A percentile compares a stretch with the other conserved stretches of the same genome.
phyloP scores from a whole-genome alignment of 2,329 filamentous ascomycete genomes.

The Sphaerulina musiva region DNA sequence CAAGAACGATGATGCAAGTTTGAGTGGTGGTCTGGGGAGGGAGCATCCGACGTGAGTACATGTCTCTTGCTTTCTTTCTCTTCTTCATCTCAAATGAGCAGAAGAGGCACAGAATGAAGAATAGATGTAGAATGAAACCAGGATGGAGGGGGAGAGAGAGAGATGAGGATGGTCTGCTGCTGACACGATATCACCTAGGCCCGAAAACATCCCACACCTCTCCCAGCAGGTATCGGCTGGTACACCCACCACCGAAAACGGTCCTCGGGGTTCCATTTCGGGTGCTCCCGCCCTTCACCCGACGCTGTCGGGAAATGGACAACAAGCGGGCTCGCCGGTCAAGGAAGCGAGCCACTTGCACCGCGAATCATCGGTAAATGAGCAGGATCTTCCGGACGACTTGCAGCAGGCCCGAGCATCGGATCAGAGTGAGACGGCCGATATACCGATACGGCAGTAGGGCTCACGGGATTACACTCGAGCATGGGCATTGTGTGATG shows the following conservation, averaged over 20 bases:
- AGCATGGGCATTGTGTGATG: too few relatives aligned
- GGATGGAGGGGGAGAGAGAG: too few relatives aligned
- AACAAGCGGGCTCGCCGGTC: conserved; percentile 68
- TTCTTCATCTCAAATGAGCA: too few relatives aligned
- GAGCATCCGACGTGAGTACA: conserved; percentile 69
- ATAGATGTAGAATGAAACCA: too few relatives aligned
- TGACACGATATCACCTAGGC: conserved; percentile 18
- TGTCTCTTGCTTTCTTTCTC: too few relatives aligned
- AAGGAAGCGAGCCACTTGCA: conserved; percentile 88
- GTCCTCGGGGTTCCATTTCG: conserved; percentile 22
- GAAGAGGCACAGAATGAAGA: too few relatives aligned
- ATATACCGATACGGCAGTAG: conserved; percentile 6
- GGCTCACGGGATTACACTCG: neutral
- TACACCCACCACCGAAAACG: conserved; percentile 16
- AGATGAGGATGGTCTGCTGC: conserved; percentile 2
- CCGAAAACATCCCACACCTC: conserved; percentile 37
- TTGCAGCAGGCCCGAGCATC: neutral
- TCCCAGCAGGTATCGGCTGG: conserved; percentile 25
- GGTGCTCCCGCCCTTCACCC: conserved; percentile 32
- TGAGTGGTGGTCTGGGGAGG: conserved; percentile 81
- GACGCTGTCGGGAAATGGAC: conserved; percentile 39
- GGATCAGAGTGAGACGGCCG: neutral
- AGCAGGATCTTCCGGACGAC: conserved; percentile 40
- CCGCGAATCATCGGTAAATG: conserved; percentile 67
- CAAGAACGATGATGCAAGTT: conserved; percentile 75